Conservation (phyloP, 306 rosid species). For the Rubus parviflorus region DNA sequence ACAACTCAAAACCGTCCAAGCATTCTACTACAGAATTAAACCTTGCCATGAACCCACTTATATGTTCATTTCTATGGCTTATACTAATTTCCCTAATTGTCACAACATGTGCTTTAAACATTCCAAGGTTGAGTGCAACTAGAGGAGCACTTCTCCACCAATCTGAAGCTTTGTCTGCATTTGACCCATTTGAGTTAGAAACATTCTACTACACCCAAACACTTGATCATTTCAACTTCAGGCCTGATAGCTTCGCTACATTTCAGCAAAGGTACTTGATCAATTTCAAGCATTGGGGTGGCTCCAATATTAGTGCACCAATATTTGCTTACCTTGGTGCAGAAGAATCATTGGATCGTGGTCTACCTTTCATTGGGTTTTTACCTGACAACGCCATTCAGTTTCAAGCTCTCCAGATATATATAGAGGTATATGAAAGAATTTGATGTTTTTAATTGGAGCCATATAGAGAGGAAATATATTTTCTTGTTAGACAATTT, state of each 20-base stretch:
- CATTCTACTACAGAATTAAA: too few relatives aligned
- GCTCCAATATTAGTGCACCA: constrained; percentile 50
- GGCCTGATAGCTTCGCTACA: constrained; percentile 45
- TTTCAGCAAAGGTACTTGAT: constrained; percentile 62
- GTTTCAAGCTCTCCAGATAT: constrained; percentile 50
- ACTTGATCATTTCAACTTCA: constrained; percentile 64
- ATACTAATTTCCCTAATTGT: too few relatives aligned
- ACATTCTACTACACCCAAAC: constrained; percentile 39
- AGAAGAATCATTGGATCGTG: constrained; percentile 32
- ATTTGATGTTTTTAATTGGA: constrained; percentile 31
- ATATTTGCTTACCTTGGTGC: constrained; percentile 55
- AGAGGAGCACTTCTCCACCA: too few relatives aligned
- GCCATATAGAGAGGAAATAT: too few relatives aligned
- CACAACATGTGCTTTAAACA: too few relatives aligned
- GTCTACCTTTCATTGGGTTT: constrained; percentile 16
- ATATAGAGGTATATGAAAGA: constrained; percentile 58
- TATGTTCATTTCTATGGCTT: too few relatives aligned
- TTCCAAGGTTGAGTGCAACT: too few relatives aligned
- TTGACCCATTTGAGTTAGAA: too few relatives aligned
- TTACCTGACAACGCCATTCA: constrained; percentile 38
- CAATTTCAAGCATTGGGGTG: constrained; percentile 61
- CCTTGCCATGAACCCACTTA: too few relatives aligned
- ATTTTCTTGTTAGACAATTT: too few relatives aligned
- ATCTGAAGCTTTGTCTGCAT: too few relatives aligned
- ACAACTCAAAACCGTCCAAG: too few relatives aligned